Evolutionary conservation across 371 early-diverging fungal species (phyloP).

Genomic region (Actinomortierella wolfii): DNA sequence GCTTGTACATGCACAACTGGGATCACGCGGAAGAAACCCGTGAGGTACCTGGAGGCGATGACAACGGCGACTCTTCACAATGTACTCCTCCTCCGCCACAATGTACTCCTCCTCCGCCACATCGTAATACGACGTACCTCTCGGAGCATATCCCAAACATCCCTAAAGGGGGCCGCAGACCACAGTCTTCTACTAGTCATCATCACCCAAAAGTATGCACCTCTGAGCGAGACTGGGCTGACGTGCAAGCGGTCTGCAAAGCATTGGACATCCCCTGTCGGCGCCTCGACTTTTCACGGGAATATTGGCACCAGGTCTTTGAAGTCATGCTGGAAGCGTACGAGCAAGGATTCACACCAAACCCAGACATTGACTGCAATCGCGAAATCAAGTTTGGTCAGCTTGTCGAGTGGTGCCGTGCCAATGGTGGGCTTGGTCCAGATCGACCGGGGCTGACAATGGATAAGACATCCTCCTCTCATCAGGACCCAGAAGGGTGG

Average conservation of each 20-base stretch:
- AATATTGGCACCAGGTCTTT: slow-evolving; percentile 94
- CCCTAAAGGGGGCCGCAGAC: no score
- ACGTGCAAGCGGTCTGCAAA: slow-evolving; percentile 77
- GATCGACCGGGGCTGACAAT: slow-evolving; percentile 4
- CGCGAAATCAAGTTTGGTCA: slow-evolving; percentile 91
- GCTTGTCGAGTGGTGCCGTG: slow-evolving; percentile 55
- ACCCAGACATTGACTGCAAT: slow-evolving; percentile 94
- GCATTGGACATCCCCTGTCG: slow-evolving; percentile 70
- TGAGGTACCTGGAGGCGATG: slow-evolving; percentile 27
- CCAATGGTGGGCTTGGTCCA: slow-evolving; percentile 49
- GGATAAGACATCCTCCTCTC: not conserved
- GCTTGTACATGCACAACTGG: slow-evolving; percentile 96
- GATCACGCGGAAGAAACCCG: slow-evolving; percentile 82
- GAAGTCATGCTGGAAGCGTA: slow-evolving; percentile 74
- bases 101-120: not conserved
- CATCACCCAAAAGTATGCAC: slow-evolving; percentile 58
- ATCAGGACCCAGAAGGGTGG: slow-evolving; percentile 15
- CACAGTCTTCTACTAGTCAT: slow-evolving; percentile 4
- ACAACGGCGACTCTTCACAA: not conserved
- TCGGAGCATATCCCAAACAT: slow-evolving; percentile 5
- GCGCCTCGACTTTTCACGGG: slow-evolving; percentile 77
- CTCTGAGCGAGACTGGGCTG: slow-evolving; percentile 79
- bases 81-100: not conserved
- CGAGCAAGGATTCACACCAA: slow-evolving; percentile 81
- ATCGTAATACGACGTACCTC: slow-evolving; percentile 8